Base-by-base conservation (phyloP, 805 yeast species). In the Saturnispora hagleri region DNA sequence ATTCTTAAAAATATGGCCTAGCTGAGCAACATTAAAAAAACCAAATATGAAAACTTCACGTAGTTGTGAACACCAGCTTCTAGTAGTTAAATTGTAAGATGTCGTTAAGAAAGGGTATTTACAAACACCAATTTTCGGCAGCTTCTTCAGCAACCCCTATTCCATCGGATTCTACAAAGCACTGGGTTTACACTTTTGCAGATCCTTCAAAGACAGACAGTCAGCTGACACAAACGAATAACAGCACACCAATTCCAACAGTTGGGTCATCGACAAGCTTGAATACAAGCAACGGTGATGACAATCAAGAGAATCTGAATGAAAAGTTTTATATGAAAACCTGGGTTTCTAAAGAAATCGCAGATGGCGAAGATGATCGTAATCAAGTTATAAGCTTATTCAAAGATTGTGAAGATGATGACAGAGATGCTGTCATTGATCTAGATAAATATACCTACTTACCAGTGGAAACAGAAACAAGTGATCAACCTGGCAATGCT, bases 381-480 rank as follows among this genome's bases (percentile, higher is more conserved):
- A 45, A 33, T 10, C 26, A 33, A 17, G 12, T 49, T 2, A 8
- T n/a, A 5, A 35, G 17, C 7, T 33, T n/a, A 18, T 50, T 35
- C 18, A 56, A 47, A 20, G 66, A 63, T 36, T 62, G 65, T 27
- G 57, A 57, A 13, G 64, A 60, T 48, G 65, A 62, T 28, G 79
- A 76, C 24, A 46, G 28, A 8, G 65, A 62, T 47, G 55, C 64
- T 47, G 57, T 66, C 3, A 59, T 76, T 42, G 69, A 76, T 48
- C 67, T 78, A 51, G 58, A 60, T 26, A 55, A 65, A 5, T 58
- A 51, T 52, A 64, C 62, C 40, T 73, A 74, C 55, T 54, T 62
- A 43, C 48, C 49, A 7, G 52, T 48, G 20, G 52, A 33, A 42
- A 50, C 48, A 12, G 52, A 50, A 41, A 57, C 50, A 8, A 44